phyloP scores from a whole-genome alignment of 1,284 basidiomycete species.

The Cryptococcus wingfieldii region DNA sequence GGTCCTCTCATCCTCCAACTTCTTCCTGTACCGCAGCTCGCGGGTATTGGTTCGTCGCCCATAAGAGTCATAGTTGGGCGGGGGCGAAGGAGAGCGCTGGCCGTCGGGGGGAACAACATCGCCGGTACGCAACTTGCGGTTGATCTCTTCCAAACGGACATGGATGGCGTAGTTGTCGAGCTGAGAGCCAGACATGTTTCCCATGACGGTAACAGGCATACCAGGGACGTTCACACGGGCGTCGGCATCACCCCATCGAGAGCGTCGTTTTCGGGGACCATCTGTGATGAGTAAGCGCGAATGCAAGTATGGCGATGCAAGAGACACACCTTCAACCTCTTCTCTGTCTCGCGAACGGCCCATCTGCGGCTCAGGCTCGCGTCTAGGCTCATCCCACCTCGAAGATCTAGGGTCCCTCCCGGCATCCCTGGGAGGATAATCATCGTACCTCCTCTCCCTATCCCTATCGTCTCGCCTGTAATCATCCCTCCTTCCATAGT shows the following conservation, averaged over 20 bases:
- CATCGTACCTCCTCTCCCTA: constrained; percentile 21
- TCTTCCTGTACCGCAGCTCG: constrained; percentile 95
- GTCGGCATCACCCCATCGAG: constrained; percentile 86
- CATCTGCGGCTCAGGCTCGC: neutral
- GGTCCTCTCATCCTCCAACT: constrained; percentile 94
- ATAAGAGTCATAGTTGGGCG: constrained; percentile 93
- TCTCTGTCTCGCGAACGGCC: constrained; percentile 10
- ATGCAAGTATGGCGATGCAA: neutral
- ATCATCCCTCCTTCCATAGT: constrained; percentile 22
- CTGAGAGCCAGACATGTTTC: constrained; percentile 84
- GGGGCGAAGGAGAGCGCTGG: constrained; percentile 91
- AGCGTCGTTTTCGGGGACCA: constrained; percentile 77
- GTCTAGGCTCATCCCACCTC: neutral
- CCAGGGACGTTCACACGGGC: constrained; percentile 77
- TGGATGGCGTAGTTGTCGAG: constrained; percentile 95
- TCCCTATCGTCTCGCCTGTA: constrained; percentile 24
- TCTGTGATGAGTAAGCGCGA: constrained; percentile 4
- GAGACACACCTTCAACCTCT: constrained; percentile 31
- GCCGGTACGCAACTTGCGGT: constrained; percentile 85
- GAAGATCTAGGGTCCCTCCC: neutral
- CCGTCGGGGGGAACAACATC: constrained; percentile 94
- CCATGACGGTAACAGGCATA: constrained; percentile 84
- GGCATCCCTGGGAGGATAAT: constrained; percentile 9
- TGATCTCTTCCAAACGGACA: constrained; percentile 93
- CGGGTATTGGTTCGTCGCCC: constrained; percentile 97